Conservation (phyloP, 768 basidiomycete species). For the Hericium erinaceus region DNA sequence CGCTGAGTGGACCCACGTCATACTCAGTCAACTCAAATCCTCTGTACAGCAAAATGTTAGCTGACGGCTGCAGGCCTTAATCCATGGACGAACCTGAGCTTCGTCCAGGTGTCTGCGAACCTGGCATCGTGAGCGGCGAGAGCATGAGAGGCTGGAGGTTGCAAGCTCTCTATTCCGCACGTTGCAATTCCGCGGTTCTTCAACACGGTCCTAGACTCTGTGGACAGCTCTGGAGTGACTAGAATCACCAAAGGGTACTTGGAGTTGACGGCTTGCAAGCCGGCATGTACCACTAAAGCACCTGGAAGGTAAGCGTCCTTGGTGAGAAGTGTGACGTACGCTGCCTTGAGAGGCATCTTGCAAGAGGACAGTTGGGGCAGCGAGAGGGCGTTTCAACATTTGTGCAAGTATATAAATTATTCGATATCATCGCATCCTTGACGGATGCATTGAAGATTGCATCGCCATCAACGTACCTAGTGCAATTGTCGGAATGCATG, state of each 20-base stretch:
- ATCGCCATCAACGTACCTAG: too few relatives aligned
- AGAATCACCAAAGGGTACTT: conserved; percentile 45
- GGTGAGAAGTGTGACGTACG: conserved; percentile 76
- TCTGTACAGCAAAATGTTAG: conserved; percentile 18
- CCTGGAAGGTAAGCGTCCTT: conserved; percentile 49
- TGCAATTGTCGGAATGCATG: too few relatives aligned
- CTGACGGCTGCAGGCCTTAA: neutral
- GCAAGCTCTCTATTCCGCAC: conserved; percentile 50
- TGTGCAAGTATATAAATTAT: neutral
- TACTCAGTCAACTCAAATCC: conserved; percentile 62
- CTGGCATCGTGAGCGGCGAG: conserved; percentile 33
- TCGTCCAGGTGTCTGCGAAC: conserved; percentile 61
- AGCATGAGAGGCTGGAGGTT: conserved; percentile 33
- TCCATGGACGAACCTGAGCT: conserved; percentile 31
- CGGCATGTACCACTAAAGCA: conserved; percentile 43
- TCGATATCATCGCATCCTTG: neutral
- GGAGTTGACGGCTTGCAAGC: conserved; percentile 32
- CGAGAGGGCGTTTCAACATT: neutral
- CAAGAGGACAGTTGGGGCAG: neutral
- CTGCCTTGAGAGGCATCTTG: conserved; percentile 19
- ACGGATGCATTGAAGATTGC: too few relatives aligned
- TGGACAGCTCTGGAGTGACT: conserved; percentile 32
- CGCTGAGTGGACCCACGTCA: conserved; percentile 35
- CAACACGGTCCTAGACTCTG: conserved; percentile 36
- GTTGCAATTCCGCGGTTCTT: conserved; percentile 41